Evolutionary conservation across 2,329 filamentous ascomycete species (phyloP).

Genomic region (Penicillium vulpinum): DNA sequence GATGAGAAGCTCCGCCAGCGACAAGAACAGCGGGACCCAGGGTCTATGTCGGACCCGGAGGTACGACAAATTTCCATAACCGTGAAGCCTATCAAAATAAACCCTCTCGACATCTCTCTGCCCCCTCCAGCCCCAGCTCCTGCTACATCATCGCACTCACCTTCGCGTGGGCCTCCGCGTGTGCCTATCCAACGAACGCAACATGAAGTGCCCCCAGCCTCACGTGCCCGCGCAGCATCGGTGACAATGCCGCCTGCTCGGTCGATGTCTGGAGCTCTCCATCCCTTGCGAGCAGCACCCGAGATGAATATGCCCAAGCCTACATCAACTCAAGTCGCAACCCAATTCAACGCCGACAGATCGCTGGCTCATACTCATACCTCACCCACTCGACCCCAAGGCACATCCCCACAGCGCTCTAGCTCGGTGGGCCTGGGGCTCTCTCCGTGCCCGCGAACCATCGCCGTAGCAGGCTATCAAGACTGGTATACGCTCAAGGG

Average conservation of each 20-base stretch:
- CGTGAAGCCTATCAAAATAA: slow-evolving; percentile 5
- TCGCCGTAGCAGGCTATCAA: slow-evolving; percentile 61
- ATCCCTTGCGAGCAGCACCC: background rate
- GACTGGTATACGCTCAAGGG: slow-evolving; percentile 81
- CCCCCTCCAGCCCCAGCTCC: slow-evolving; percentile 1
- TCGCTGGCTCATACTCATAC: slow-evolving; percentile 12
- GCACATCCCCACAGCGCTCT: slow-evolving; percentile 17
- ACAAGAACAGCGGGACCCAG: slow-evolving; percentile 28
- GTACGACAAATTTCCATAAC: background rate
- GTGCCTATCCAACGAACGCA: background rate
- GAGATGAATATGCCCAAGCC: slow-evolving; percentile 1
- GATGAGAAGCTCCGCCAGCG: slow-evolving; percentile 37
- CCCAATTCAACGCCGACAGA: slow-evolving; percentile 1
- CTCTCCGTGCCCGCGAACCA: slow-evolving; percentile 68
- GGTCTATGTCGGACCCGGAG: slow-evolving; percentile 16
- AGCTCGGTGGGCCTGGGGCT: slow-evolving; percentile 42
- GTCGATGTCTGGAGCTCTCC: slow-evolving; percentile 7
- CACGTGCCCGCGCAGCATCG: slow-evolving; percentile 12
- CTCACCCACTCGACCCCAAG: slow-evolving; percentile 3
- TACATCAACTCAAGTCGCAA: background rate
- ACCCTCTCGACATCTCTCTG: background rate
- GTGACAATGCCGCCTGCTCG: slow-evolving; percentile 7
- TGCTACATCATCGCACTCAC: slow-evolving; percentile 7
- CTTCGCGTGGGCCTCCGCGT: slow-evolving; percentile 9
- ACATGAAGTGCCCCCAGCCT: slow-evolving; percentile 3